A percentile compares a stretch with the other conserved stretches of the same genome.
Evolutionary conservation across 768 basidiomycete species (phyloP).

Genomic region (Paxillus ammoniavirescens): DNA sequence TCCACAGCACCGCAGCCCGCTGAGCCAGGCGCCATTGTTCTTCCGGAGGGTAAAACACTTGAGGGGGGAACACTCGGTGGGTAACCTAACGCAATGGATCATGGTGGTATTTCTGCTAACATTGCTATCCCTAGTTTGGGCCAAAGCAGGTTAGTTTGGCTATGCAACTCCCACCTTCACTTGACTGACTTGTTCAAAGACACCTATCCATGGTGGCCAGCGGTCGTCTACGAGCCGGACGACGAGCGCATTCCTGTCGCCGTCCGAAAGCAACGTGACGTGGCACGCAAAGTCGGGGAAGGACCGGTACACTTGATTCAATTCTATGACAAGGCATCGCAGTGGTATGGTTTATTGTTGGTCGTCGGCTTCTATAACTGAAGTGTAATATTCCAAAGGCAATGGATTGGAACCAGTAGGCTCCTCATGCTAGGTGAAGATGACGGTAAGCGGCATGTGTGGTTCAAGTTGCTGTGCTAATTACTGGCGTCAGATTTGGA

Average conservation of each 20-base stretch:
- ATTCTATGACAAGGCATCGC: slow-evolving; percentile 69
- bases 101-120: not conserved
- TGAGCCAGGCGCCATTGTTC: slow-evolving; percentile 32
- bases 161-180: not conserved
- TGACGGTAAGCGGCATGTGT: slow-evolving; percentile 47
- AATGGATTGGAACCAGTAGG: slow-evolving; percentile 54
- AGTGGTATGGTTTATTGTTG: slow-evolving; percentile 48
- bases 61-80: slow-evolving; percentile 67
- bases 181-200: slow-evolving; percentile 38
- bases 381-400: slow-evolving; percentile 42
- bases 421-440: slow-evolving; percentile 71
- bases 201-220: slow-evolving; percentile 88
- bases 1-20: slow-evolving; percentile 5
- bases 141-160: slow-evolving; percentile 58
- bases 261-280: slow-evolving; percentile 28
- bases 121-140: slow-evolving; percentile 64
- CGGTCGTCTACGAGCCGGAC: slow-evolving; percentile 66
- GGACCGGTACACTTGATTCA: slow-evolving; percentile 62
- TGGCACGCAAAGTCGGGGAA: slow-evolving; percentile 36
- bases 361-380: not conserved
- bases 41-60: slow-evolving; percentile 36
- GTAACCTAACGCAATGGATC: slow-evolving; percentile 14
- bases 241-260: slow-evolving; percentile 53
- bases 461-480: not conserved
- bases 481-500: slow-evolving; percentile 53